phyloP scores from a whole-genome alignment of 345 rosid genomes.

The Brassica rapa region DNA sequence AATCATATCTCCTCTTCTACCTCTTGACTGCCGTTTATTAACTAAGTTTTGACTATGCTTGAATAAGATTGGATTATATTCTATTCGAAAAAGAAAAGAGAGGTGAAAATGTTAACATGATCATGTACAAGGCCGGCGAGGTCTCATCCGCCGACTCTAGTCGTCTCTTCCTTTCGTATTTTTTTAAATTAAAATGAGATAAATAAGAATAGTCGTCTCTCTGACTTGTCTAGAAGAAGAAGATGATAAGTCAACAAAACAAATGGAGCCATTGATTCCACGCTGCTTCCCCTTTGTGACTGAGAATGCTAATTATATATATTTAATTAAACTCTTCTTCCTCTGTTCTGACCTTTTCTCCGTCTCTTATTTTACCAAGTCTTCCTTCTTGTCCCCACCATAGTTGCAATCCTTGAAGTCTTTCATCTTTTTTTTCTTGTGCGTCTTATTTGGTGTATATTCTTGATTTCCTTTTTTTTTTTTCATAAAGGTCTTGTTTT shows the following conservation, averaged over 20 bases:
- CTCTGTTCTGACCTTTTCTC: conserved; percentile 22
- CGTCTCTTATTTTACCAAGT: conserved; percentile 29
- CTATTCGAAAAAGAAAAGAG: not conserved
- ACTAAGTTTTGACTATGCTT: not conserved
- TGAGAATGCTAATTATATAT: not conserved
- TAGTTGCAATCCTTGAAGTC: conserved; percentile 37
- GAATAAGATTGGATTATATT: not conserved
- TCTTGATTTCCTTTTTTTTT: not conserved
- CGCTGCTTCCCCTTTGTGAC: conserved; percentile 34
- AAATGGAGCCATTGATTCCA: conserved; percentile 39
- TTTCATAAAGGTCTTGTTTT: not conserved
- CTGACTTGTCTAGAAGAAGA: conserved; percentile 34
- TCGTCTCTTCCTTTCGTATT: conserved; percentile 14
- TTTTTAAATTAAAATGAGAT: not conserved
- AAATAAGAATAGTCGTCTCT: conserved; percentile 35
- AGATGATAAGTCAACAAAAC: conserved; percentile 28
- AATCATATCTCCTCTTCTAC: not conserved
- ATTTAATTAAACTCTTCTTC: not conserved
- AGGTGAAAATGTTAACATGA: not conserved
- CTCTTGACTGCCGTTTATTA: not conserved
- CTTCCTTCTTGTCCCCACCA: conserved; percentile 22
- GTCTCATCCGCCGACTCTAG: conserved; percentile 8
- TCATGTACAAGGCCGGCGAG: conserved; percentile 15
- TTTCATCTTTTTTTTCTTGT: not conserved
- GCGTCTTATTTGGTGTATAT: conserved; percentile 5